A percentile compares a stretch with the other conserved stretches of the same genome.
Evolutionary conservation across 179 eudicot genomes (phyloP).

Genomic region (Beta macrorhiza): DNA sequence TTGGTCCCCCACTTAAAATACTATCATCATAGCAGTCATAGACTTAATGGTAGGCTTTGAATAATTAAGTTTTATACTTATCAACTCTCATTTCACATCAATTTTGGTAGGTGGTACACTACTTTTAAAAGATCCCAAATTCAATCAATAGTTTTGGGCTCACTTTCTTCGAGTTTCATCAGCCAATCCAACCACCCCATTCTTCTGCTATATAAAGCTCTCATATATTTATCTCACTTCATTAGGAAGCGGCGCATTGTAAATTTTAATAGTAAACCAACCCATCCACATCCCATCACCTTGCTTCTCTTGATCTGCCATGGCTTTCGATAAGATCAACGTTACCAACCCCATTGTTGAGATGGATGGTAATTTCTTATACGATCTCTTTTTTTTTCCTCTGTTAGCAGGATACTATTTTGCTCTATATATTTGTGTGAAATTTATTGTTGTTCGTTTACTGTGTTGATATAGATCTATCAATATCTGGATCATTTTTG

Average conservation of each 20-base stretch:
- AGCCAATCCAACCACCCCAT: not conserved
- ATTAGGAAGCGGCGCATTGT: too few relatives aligned
- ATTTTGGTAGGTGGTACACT: too few relatives aligned
- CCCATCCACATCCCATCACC: too few relatives aligned
- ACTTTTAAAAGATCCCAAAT: too few relatives aligned
- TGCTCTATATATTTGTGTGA: not conserved
- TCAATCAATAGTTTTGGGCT: too few relatives aligned
- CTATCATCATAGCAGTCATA: too few relatives aligned
- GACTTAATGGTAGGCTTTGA: too few relatives aligned
- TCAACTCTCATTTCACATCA: too few relatives aligned
- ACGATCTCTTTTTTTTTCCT: not conserved
- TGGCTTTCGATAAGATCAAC: slow-evolving; percentile 81
- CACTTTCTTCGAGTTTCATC: too few relatives aligned
- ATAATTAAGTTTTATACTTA: too few relatives aligned
- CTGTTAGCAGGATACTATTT: not conserved
- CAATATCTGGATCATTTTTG: not conserved
- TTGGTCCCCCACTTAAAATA: too few relatives aligned
- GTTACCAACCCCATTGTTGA: slow-evolving; percentile 87
- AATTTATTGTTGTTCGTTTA: not conserved
- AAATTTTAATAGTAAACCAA: too few relatives aligned
- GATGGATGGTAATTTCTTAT: slow-evolving; percentile 62
- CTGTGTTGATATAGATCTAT: not conserved
- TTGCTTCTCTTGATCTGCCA: slow-evolving; percentile 15
- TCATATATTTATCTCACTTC: not conserved
- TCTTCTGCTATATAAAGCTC: not conserved